Evolutionary conservation across 1,139 yeast genomes (phyloP).

Genomic region (Saccharomyces hybrid): DNA sequence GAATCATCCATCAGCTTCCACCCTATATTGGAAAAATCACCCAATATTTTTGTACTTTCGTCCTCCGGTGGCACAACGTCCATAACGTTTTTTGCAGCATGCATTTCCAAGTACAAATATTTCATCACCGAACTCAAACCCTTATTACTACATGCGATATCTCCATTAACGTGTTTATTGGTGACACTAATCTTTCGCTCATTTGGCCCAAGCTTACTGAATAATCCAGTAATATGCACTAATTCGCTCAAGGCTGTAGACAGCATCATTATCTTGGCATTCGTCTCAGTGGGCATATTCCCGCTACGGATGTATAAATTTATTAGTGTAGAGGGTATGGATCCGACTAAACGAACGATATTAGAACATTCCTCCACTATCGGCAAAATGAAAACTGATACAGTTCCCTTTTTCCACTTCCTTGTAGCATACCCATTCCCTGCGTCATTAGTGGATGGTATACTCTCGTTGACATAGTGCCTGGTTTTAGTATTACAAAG

Average conservation of each 20-base stretch:
- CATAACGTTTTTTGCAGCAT: background rate
- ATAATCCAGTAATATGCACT: conserved; percentile 27
- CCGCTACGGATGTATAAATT: background rate
- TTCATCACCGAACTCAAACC: background rate
- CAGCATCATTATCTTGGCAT: conserved; percentile 15
- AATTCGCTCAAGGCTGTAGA: conserved; percentile 30
- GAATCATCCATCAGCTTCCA: conserved; percentile 26
- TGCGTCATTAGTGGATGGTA: too few relatives aligned
- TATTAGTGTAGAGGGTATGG: background rate
- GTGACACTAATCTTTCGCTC: conserved; percentile 4
- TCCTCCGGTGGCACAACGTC: conserved; percentile 1
- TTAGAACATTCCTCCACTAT: background rate
- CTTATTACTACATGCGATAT: background rate
- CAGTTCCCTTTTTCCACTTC: background rate
- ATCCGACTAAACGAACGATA: background rate
- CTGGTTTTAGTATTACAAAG: too few relatives aligned
- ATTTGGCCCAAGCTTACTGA: conserved; percentile 25
- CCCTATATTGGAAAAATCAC: conserved; percentile 19
- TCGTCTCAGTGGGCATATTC: conserved; percentile 3
- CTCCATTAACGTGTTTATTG: too few relatives aligned
- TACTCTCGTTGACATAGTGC: background rate
- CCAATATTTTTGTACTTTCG: conserved; percentile 8
- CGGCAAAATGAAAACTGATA: background rate
- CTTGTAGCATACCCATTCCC: too few relatives aligned
- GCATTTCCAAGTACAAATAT: background rate